Evolutionary conservation across 441 rosid species (phyloP).

Genomic region (Adansonia grandidieri): DNA sequence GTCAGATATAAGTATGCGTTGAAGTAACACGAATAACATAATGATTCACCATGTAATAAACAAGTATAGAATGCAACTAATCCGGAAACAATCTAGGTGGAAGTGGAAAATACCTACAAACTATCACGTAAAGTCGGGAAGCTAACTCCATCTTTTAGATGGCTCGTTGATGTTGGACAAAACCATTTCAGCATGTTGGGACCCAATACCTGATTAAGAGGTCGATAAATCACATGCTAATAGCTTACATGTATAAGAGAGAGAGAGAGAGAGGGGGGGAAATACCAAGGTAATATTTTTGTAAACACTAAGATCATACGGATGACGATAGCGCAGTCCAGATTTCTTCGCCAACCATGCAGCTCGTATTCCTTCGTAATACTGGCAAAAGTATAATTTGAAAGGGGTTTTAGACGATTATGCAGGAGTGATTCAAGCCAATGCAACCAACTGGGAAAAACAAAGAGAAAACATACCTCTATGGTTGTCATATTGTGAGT

Average conservation of each 20-base stretch:
- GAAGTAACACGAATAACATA: too few relatives aligned
- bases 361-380: conserved; percentile 68
- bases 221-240: conserved; percentile 11
- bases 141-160: conserved; percentile 62
- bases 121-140: conserved; percentile 55
- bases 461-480: conserved; percentile 42
- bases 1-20: too few relatives aligned
- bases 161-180: conserved; percentile 61
- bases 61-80: neutral
- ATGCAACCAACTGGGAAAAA: conserved; percentile 7
- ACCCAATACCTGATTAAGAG: conserved; percentile 64
- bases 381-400: conserved; percentile 41
- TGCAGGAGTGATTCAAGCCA: conserved; percentile 18
- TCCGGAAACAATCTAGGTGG: neutral
- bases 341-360: conserved; percentile 87
- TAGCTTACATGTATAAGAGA: neutral
- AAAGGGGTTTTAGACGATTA: conserved; percentile 17
- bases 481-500: conserved; percentile 61
- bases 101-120: conserved; percentile 29
- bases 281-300: conserved; percentile 66
- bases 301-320: conserved; percentile 59
- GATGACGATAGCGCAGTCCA: conserved; percentile 76
- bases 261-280: conserved; percentile 17
- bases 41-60: neutral
- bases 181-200: conserved; percentile 75